Evolutionary conservation across 768 basidiomycete genomes (phyloP), one percentile per base, ranked within the genome.

Genomic region (Russula compacta): DNA sequence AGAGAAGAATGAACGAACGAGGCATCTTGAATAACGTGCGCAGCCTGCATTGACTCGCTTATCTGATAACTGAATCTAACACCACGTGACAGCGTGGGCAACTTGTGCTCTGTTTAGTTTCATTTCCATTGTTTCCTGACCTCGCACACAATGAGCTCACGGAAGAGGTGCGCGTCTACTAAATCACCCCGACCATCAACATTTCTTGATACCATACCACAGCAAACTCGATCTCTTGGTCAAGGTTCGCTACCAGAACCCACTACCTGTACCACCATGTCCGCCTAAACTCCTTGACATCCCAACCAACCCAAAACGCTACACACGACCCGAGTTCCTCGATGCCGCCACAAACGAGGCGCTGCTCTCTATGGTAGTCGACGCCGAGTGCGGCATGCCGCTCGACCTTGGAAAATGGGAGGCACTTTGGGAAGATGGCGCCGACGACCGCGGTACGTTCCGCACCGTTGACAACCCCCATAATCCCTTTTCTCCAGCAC

Each of bases 311-410:
- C 87, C 93, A 6, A 80, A 82, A 71, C 89, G 95, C 47, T 93
- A 97, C 71, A 87, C 92, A 15, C 82, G 83, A 19, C 88, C 92
- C 6, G 89, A 89, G 67, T 95, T 93, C 67, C 80, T 95, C 39
- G 83, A 89, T 63, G 80, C 85, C 6, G 75, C 97, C 40, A 87
- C 89, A 0, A 83, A 85, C 56, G 90, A 92, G 51, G 83, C 85
- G 11, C 87, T 89, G 0, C 71, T 97, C 19, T 95, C 97, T 0
- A 94, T 98, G 92, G 87, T 98, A 65, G 87, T 98, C 1, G 97
- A 99, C 67, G 92, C 91, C 0, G 97, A 99, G 71, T 87, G 87
- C 66, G 97, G 97, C 0, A 95, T 99, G 94, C 94, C 95, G 0
- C 74, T 99, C 29, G 92, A 98, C 71, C 75, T 95, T 50, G 87